Base-by-base conservation (phyloP, 352 stramenopile genomes). In the Phytophthora europaea region DNA sequence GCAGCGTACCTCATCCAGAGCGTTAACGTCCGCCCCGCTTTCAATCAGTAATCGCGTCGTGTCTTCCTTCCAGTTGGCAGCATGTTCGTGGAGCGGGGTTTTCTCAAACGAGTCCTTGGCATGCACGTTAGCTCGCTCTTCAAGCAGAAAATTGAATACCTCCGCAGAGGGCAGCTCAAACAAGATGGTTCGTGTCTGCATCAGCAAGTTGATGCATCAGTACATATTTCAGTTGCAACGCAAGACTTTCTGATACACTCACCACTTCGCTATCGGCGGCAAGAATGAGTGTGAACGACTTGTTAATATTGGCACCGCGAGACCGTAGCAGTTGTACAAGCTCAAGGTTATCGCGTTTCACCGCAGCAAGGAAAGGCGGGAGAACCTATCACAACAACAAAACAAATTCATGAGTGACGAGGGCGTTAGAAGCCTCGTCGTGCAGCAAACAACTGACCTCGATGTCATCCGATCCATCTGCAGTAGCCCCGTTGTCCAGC, bases 1-100 rank as follows among this genome's bases (percentile, higher is more conserved):
- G 2, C 9, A 22, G 43, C 43, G 18, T 50, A 50, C 43, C 43
- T 50, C 43, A 13, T 50, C 43, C 18, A 50, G 1, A 22, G 43
- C 43, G 43, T 50, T 50, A 20, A 50, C 43, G 7, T 50, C 43
- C 0, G 18, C 43, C 15, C 43, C 43, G 18, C 18, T 50, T 50
- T 50, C 43, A 4, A 50, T 50, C 43, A 50, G 43, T n/a, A 50
- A 50, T 5, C 43, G 43, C 9, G 43, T 18, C n/a, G 43, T 50
- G 43, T 50, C 43, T n/a, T 50, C 43, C 43, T 50, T 50, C 43
- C 43, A 50, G 18, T 50, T 23, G 43, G 43, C 43, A 50, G 43
- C 43, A 10, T 50, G 43, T 22, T 50, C 43, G 8, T 50, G 43
- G 43, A 50, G 43, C 18, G 43, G 43, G 43, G 43, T 23, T 13